Evolutionary conservation across 441 rosid species (phyloP), one percentile per base, ranked within the genome.

Genomic region (Populus tomentosa): DNA sequence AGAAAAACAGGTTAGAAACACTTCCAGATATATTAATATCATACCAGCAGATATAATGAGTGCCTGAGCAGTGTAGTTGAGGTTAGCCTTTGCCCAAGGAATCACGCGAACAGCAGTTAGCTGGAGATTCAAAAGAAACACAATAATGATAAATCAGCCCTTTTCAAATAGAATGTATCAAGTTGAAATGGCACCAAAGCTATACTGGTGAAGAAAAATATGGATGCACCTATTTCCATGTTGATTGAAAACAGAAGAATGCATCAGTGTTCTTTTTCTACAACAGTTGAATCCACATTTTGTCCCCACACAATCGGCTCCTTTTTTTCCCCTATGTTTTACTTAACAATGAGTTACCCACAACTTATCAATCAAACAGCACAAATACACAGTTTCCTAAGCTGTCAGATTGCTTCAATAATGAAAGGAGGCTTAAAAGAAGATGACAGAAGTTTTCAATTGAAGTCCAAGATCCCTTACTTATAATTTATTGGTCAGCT

Each of bases 51-150:
- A 91, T 81, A 90, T 74, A 77, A 93, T 85, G 73, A 93, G 97
- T 53, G 97, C 91, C 75, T 91, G 98, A 74, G 91, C 98, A 75
- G 92, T 88, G 82, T 91, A 86, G 82, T 93, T 91, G 62, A 93
- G 90, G 87, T 91, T 91, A 14, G 92, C 90, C 82, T 91, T 93
- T 10, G 97, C 98, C 97, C 97, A 90, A 21, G 97, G 98, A 77
- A 90, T 61, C 80, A 72, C 7, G 30, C 95, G 95, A 84, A 84
- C 89, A 30, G 85, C 89, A 70, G 69, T 77, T 79, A 93, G 40
- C 95, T 91, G 88, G 80, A n/a, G 63, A 78, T 33, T 30, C 21
- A 53, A 56, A 67, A 32, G 35, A 32, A 23, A 66, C 16, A 50
- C 35, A 70, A 56, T 23, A 74, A 59, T 30, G n/a, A 42, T 14